phyloP scores from a whole-genome alignment of 2,329 filamentous ascomycete genomes.

The Diplodia intermedia region DNA sequence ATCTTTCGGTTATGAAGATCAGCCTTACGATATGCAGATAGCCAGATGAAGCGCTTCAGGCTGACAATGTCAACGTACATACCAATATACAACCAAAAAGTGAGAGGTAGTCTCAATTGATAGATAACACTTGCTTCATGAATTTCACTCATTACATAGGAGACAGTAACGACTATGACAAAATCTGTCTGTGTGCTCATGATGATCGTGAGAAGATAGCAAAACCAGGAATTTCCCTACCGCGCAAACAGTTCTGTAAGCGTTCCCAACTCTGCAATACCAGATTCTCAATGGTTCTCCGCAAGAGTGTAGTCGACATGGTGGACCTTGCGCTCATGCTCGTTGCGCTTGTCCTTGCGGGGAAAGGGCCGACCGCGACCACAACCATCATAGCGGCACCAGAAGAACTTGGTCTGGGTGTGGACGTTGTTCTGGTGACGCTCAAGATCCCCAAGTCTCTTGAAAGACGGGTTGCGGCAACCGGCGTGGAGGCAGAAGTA shows the following conservation, averaged over 20 bases:
- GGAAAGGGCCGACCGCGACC: slow-evolving; percentile 19
- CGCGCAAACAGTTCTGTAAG: background rate
- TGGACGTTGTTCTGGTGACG: slow-evolving; percentile 6
- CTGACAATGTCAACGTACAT: too few species aligned
- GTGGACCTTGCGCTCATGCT: slow-evolving; percentile 32
- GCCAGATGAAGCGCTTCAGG: too few species aligned
- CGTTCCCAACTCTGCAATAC: too few species aligned
- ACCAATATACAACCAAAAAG: too few species aligned
- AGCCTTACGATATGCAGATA: background rate
- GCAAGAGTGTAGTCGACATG: slow-evolving; percentile 2
- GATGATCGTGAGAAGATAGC: background rate
- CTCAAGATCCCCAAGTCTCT: slow-evolving; percentile 1
- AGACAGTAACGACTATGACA: background rate
- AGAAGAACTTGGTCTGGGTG: slow-evolving; percentile 2
- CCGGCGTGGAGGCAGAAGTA: background rate
- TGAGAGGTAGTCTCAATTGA: too few species aligned
- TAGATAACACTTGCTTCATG: too few species aligned
- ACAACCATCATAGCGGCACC: slow-evolving; percentile 4
- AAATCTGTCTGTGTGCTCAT: background rate
- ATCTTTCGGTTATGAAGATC: background rate
- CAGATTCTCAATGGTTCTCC: background rate
- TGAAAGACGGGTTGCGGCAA: slow-evolving; percentile 4
- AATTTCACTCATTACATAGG: too few species aligned
- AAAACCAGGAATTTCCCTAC: background rate
- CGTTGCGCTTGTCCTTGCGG: slow-evolving; percentile 32